Conservation (phyloP, 139 green algal species). For the Pedinophyceae sp. region DNA sequence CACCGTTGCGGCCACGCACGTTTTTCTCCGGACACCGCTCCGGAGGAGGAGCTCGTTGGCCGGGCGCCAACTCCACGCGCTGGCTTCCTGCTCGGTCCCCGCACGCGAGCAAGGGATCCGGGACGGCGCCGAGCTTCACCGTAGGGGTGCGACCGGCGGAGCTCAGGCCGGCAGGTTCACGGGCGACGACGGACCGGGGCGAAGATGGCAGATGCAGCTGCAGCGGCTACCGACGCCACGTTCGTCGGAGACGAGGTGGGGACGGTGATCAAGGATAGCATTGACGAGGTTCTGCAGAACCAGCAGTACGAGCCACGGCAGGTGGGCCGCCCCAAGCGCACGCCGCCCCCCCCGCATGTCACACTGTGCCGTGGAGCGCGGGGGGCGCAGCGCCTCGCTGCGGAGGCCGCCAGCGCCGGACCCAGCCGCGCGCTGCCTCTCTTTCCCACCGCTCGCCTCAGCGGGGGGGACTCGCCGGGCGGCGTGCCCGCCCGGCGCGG, state of each 20-base stretch:
- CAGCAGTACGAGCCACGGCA: slow-evolving; percentile 48
- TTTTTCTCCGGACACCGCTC: too few relatives aligned
- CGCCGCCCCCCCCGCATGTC: neutral
- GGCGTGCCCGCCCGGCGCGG: neutral
- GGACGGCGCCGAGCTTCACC: too few relatives aligned
- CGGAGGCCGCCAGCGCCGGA: neutral
- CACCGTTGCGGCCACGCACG: too few relatives aligned
- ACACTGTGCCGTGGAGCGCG: neutral
- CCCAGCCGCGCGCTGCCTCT: neutral
- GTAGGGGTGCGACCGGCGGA: too few relatives aligned
- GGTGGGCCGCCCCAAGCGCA: slow-evolving; percentile 17
- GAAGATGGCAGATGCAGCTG: too few relatives aligned
- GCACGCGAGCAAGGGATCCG: too few relatives aligned
- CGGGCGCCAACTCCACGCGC: too few relatives aligned
- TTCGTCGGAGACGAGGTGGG: slow-evolving; percentile 66
- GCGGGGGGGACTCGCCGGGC: neutral
- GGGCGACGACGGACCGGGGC: too few relatives aligned
- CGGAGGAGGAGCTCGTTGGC: too few relatives aligned
- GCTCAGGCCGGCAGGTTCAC: too few relatives aligned
- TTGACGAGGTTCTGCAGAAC: slow-evolving; percentile 53
- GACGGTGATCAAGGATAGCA: slow-evolving; percentile 68
- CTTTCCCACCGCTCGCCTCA: neutral
- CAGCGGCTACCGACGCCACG: neutral
- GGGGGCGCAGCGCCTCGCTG: neutral
- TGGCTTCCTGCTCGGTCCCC: too few relatives aligned